Evolutionary conservation across 441 rosid species (phyloP), one percentile per base, ranked within the genome.

Genomic region (Metrosideros polymorpha): DNA sequence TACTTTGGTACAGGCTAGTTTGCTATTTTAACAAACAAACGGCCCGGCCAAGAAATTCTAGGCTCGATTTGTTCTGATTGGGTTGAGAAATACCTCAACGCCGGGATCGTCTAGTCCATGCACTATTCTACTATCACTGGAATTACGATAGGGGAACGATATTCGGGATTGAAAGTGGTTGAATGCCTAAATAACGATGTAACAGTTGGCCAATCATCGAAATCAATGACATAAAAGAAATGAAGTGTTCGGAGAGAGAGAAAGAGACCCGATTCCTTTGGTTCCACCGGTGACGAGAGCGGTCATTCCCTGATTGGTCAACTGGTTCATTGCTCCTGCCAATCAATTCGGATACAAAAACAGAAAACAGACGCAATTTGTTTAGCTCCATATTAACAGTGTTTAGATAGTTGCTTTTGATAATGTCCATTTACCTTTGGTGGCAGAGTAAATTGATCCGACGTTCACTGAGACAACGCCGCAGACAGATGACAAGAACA

Each of bases 231-330:
- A 14, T 50, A 51, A 51, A 17, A 15, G 53, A 51, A 51, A 51
- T 6, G 19, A 51, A 51, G 53, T 51, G 53, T 51, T 51, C 19
- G 14, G 52, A 14, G 19, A 15, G 53, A 15, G 18, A 13, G 30
- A 57, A 42, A 82, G 59, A 7, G 51, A 93, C 93, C 94, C 93
- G 54, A 93, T 85, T 63, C 93, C 94, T 57, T 87, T 91, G 57
- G 90, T 87, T 82, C 92, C 92, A 75, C 92, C 91, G 47, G 91
- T 91, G 82, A 91, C 93, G 61, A 92, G 89, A 49, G 92, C 91
- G 0, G 90, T 92, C 90, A 86, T 90, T 47, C 92, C 50, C 32
- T 39, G 19, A 15, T 63, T 63, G 25, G 76, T 63, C 76, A 63
- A 18, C 25, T 32, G 76, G 76, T 63, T 63, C 43, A 63, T 32